phyloP scores from a whole-genome alignment of 2,329 filamentous ascomycete genomes.

The Fusarium verticillioides region DNA sequence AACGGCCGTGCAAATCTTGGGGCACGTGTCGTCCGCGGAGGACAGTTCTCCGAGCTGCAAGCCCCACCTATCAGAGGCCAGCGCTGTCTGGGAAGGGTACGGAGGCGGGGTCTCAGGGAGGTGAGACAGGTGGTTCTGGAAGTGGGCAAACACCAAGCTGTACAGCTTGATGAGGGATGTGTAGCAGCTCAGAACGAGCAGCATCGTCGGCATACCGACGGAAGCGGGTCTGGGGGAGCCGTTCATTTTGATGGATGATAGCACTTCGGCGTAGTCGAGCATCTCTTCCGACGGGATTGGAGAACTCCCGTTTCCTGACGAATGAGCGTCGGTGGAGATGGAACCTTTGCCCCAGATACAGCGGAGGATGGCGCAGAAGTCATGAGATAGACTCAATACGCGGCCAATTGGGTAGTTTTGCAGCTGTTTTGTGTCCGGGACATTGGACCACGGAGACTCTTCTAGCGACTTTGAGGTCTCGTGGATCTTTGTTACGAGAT shows the following conservation, averaged over 20 bases:
- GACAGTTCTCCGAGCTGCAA: slow-evolving; percentile 13
- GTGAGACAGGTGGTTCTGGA: not conserved
- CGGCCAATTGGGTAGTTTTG: not conserved
- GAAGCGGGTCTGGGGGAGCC: not conserved
- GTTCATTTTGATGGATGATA: not conserved
- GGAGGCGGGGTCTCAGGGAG: not conserved
- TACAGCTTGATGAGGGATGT: slow-evolving; percentile 3
- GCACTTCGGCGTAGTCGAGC: rapidly evolving
- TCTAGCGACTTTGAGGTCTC: not conserved
- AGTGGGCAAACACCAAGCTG: not conserved
- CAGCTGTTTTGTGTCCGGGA: not conserved
- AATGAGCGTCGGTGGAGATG: rapidly evolving
- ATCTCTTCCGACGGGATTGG: not conserved
- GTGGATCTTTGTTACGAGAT: not conserved
- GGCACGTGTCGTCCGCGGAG: slow-evolving; percentile 10
- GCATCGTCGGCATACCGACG: not conserved
- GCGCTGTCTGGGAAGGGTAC: not conserved
- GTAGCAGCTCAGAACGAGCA: not conserved
- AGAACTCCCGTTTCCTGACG: not conserved
- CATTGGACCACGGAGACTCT: not conserved
- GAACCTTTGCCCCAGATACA: not conserved
- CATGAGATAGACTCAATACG: not conserved
- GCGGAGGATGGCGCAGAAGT: not conserved
- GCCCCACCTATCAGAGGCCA: not conserved
- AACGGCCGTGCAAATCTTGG: slow-evolving; percentile 2